Evolutionary conservation across 2,329 filamentous ascomycete species (phyloP), one percentile per base, ranked within the genome.

Genomic region (Exophiala lecanii-corni): DNA sequence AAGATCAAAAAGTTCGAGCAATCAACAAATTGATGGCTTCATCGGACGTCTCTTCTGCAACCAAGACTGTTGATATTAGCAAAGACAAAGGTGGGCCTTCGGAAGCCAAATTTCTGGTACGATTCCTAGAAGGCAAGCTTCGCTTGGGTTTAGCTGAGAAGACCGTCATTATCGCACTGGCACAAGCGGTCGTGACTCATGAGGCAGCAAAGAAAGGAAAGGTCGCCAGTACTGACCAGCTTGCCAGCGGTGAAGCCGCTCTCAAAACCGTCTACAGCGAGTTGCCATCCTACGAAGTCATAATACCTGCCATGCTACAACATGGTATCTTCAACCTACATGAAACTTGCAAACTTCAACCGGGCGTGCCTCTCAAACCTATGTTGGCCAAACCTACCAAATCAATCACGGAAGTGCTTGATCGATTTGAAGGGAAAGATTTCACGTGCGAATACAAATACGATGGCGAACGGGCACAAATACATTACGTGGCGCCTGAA

Each of bases 391-490:
- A 97, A 59, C 92, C 92, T 2, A 98, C 92, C 7, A 98, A 98
- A 64, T 89, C 92, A 4, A 96, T 98, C 57, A 95, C 89, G 1
- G 92, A 98, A 67, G 92, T 98, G 0, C 75, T 98, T 9, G 91
- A 98, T 65, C 86, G 92, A 4, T 98, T 98, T 54, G 92, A 97
- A 62, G 82, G 86, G 51, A 92, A 95, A 61, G 85, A 84, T 18
- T 98, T 98, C 59, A 97, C 92, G 1, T 98, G 92, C 68, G 92
- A 98, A 63, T 98, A 94, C 74, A 98, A 98, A 65, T 98, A 98
- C 60, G 92, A 98, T 58, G 92, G 92, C 36, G 92, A 98, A 66
- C 78, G 92, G 61, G 92, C 92, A n/a, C 92, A 98, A 62, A 97
- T 98, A 38, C 92, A 98, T 62, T 98, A 94, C 55, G 88, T 97